A percentile compares a stretch with the other conserved stretches of the same genome.
These are phyloP conservation scores for Syncephalastrum sp. DNA, from an alignment of 371 early-diverging fungal species.

Conservation along the genomic window DNA sequence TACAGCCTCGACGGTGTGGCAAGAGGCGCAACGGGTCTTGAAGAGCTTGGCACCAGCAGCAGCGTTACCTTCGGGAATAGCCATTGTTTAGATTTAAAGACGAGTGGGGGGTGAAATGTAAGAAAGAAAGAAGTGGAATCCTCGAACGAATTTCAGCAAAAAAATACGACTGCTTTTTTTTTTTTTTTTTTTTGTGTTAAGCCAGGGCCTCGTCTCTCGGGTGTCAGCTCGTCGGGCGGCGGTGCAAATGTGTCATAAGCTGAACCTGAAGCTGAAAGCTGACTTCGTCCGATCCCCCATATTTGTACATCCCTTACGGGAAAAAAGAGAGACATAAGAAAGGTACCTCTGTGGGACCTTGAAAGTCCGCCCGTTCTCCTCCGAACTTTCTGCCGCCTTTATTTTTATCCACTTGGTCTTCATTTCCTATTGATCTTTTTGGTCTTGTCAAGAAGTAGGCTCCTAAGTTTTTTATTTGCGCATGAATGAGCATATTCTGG, in stretches of 20 bases:
- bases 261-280: not conserved
- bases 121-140: conserved; percentile 15
- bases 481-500: no score
- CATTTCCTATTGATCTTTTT: no score
- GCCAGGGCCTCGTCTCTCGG: no score
- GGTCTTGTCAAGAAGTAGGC: no score
- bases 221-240: no score
- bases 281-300: not conserved
- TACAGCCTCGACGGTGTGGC: conserved; percentile 94
- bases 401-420: no score
- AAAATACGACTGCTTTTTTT: conserved; percentile 5
- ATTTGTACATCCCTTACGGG: no score
- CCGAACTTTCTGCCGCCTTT: no score
- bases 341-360: no score
- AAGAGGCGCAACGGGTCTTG: conserved; percentile 98
- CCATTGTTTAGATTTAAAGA: conserved; percentile 15
- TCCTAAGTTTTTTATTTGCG: no score
- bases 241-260: not conserved
- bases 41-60: conserved; percentile 95
- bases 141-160: conserved; percentile 1
- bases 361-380: no score
- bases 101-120: conserved; percentile 24
- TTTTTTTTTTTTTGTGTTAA: conserved; percentile 5
- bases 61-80: conserved; percentile 43
- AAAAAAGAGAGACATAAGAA: no score